Percentiles rank a stretch among this genome's conserved stretches.
These are phyloP conservation scores for Fusarium nematophilum DNA, from an alignment of 2,329 filamentous ascomycete genomes.

Conservation along the genomic window DNA sequence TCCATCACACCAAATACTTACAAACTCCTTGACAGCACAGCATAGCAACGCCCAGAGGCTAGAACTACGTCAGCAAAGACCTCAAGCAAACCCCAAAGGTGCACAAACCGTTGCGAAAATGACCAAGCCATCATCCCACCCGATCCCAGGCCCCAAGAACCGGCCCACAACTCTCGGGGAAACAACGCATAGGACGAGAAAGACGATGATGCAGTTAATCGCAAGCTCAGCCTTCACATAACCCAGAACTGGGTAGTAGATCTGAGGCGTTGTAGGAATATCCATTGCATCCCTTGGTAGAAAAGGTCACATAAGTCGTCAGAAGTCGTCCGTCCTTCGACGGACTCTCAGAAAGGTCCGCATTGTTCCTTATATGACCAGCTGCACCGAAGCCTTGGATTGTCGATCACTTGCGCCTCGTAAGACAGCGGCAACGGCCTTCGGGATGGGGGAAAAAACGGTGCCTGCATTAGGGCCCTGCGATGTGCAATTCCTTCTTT, in stretches of 20 bases:
- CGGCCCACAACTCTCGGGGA: constrained; percentile 43
- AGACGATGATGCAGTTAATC: constrained; percentile 47
- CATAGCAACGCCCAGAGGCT: constrained; percentile 44
- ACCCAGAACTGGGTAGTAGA: constrained; percentile 30
- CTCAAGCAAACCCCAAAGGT: too few relatives aligned
- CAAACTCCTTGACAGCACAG: constrained; percentile 44
- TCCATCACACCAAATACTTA: constrained; percentile 1
- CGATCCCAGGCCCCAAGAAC: constrained; percentile 47
- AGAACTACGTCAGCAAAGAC: constrained; percentile 9
- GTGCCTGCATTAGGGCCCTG: constrained; percentile 23
- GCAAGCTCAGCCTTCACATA: constrained; percentile 45
- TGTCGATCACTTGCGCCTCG: too few relatives aligned
- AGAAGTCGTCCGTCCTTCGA: too few relatives aligned
- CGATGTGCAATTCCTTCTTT: background rate
- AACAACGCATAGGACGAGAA: constrained; percentile 45
- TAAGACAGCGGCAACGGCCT: too few relatives aligned
- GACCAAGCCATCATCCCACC: constrained; percentile 48
- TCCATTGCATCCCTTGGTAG: constrained; percentile 1
- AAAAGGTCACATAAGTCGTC: background rate
- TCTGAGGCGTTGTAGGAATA: constrained; percentile 28
- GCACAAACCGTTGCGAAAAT: constrained; percentile 41
- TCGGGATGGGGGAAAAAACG: background rate
- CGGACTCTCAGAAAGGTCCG: too few relatives aligned
- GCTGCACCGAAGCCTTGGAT: too few relatives aligned
- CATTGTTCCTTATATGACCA: too few relatives aligned